Conservation (phyloP, 768 basidiomycete genomes). For the Pulveroboletus frians region DNA sequence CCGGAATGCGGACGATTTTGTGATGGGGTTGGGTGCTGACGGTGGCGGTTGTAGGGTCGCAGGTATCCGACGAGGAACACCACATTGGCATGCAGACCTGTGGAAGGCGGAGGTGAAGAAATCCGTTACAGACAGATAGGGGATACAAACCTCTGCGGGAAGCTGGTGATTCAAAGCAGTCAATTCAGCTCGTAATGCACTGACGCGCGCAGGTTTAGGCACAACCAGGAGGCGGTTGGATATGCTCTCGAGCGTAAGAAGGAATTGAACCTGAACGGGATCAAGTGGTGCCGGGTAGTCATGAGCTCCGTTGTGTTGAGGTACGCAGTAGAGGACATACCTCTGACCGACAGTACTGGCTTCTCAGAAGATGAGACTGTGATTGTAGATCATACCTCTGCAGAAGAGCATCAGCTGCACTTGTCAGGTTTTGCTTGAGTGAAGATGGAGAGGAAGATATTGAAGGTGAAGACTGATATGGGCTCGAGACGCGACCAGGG, state of each 20-base stretch:
- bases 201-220: conserved; percentile 90
- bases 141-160: conserved; percentile 76
- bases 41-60: conserved; percentile 26
- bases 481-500: conserved; percentile 33
- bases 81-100: conserved; percentile 88
- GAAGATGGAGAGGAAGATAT: conserved; percentile 46
- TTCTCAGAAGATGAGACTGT: conserved; percentile 70
- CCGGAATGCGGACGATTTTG: conserved; percentile 93
- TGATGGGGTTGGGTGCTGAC: conserved; percentile 67
- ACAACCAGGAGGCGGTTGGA: conserved; percentile 88
- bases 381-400: conserved; percentile 62
- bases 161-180: conserved; percentile 94
- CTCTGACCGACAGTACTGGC: conserved; percentile 86
- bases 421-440: conserved; percentile 40
- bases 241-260: conserved; percentile 86
- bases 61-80: conserved; percentile 69
- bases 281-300: neutral
- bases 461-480: conserved; percentile 71
- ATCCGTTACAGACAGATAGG: neutral
- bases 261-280: conserved; percentile 64
- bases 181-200: conserved; percentile 92
- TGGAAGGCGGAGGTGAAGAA: conserved; percentile 6
- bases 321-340: conserved; percentile 37
- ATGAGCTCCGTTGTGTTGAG: neutral
- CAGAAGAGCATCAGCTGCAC: conserved; percentile 52